Base-by-base conservation (phyloP, 1,284 basidiomycete species). In the Ustilago loliicola region DNA sequence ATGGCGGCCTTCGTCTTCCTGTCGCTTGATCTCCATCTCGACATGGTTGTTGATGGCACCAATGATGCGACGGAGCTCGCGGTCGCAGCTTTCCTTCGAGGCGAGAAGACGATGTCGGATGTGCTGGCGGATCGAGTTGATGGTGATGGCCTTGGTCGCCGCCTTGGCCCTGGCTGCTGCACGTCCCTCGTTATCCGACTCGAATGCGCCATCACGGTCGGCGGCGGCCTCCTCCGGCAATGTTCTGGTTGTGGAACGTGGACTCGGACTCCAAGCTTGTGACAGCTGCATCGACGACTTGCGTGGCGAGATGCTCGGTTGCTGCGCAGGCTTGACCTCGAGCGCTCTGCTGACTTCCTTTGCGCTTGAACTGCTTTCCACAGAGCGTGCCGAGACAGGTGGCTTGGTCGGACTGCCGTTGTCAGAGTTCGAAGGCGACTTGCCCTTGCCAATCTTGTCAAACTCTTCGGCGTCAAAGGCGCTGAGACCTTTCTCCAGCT, bases 51-150 rank as follows among this genome's bases (percentile, higher is more conserved):
- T 96, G 88, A 99, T 95, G 67, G 92, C 93, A 85, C 93, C 92
- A 61, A 96, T 93, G 82, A 98, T 93, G 81, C 94, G 92, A 84
- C 92, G 91, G 13, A 99, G 90, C 84, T 97, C 95, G 88, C 93
- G 93, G 90, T 99, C 95, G 88, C 96, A 99, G 79, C 94, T 93
- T 62, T 93, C 91, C 89, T 99, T 99, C 67, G 96, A 95, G 1
- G 92, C 92, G 87, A 93, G 93, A 86, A 98, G 91, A 63, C 96
- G 92, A 80, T 95, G 91, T 54, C 93, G 94, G 82, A 98, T 94
- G 88, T 98, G 96, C 68, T 94, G 91, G 64, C 94, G 90, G 72
- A 98, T 95, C 82, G 95, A 96, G 51, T 81, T 64, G 67, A 85
- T 85, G 21, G 84, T 83, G 42, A 82, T 83, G 8, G 83, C 81